Conservation (phyloP, 441 rosid genomes). For the Croton setiger region DNA sequence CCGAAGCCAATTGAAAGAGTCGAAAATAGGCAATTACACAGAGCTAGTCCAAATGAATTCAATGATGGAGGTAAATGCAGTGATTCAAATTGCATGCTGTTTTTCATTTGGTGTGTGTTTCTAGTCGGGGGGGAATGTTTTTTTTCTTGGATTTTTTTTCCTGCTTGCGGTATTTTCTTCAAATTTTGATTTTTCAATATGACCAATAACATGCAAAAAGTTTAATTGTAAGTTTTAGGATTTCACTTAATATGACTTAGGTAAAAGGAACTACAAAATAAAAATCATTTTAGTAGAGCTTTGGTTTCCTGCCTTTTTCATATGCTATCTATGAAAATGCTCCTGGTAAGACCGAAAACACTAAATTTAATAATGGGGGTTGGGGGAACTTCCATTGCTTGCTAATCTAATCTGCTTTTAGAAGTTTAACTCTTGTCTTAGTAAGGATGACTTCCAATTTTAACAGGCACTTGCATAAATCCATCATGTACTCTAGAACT, state of each 20-base stretch:
- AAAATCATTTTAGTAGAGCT: not conserved
- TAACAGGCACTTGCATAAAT: not conserved
- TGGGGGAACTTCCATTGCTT: not conserved
- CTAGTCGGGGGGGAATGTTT: no score
- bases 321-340: not conserved
- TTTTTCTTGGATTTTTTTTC: not conserved
- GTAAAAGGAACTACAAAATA: not conserved
- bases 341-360: not conserved
- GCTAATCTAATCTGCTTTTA: not conserved
- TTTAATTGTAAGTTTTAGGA: not conserved
- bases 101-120: slow-evolving; percentile 7
- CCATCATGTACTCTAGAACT: not conserved
- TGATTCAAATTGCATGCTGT: slow-evolving; percentile 4
- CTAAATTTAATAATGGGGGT: not conserved
- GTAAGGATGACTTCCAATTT: not conserved
- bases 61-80: slow-evolving; percentile 39
- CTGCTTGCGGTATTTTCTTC: not conserved
- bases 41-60: slow-evolving; percentile 33
- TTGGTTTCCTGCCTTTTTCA: not conserved
- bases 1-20: slow-evolving; percentile 36
- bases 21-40: slow-evolving; percentile 31
- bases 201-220: not conserved
- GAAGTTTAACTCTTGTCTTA: not conserved
- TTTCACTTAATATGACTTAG: not conserved
- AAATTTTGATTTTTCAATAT: not conserved